Base-by-base conservation (phyloP, 1,284 basidiomycete species). In the Papiliotrema terrestris region DNA sequence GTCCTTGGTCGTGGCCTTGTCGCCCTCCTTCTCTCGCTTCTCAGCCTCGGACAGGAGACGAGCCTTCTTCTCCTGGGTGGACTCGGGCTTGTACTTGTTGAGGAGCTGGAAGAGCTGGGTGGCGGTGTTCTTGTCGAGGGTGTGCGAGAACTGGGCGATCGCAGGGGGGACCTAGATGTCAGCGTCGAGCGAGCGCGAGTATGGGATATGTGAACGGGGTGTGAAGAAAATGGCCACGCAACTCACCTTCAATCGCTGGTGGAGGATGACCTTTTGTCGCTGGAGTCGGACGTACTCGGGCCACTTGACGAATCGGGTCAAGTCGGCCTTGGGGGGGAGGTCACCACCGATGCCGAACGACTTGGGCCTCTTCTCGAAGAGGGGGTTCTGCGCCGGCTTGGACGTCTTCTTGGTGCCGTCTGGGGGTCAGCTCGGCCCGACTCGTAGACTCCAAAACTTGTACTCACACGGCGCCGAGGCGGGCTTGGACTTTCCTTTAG, bases 291-390 rank as follows among this genome's bases (percentile, higher is more conserved):
- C 87, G 76, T 98, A 98, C 82, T 95, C 92, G 67, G 95, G 95
- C 95, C 95, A 98, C 81, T 97, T 98, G 81, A 98, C 91, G 81
- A 98, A 98, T 78, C 94, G 91, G 62, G 91, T 96, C 65, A 98
- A 81, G 81, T 98, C 95, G 58, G 84, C 85, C 78, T 84, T 84
- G 72, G 88, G 94, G 73, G 88, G 90, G 73, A 98, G 85, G 80
- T 96, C 91, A 81, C 95, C 91, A 74, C 93, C 95, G 63, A 98
- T 94, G 77, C 91, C 92, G 77, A 96, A 98, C 83, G 91, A 93
- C 78, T 88, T 89, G 69, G 91, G 84, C 63, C 78, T 82, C 63
- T 91, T 80, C 83, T 97, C 93, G 78, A 98, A 96, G 72, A 98
- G 86, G 74, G 95, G 92, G 84, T 98, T 97, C 83, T 94, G 93